These are phyloP conservation scores for Parasitella parasitica DNA, from an alignment of 371 early-diverging fungal genomes.

Conservation along the genomic window DNA sequence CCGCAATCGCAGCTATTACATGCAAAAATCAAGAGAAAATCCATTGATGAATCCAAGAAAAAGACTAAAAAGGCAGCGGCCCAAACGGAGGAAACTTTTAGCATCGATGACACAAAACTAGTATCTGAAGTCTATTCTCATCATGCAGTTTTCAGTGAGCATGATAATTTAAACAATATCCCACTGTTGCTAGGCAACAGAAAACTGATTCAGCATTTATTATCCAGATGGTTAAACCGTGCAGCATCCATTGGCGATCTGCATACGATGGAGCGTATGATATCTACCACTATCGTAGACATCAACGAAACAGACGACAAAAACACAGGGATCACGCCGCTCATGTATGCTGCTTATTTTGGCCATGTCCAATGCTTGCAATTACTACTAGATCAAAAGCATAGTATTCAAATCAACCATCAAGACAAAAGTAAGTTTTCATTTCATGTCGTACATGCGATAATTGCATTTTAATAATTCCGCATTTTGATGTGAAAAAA, in stretches of 20 bases:
- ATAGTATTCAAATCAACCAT: neutral
- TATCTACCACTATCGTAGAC: neutral
- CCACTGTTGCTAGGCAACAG: slow-evolving; percentile 4
- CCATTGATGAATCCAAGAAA: neutral
- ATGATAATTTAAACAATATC: neutral
- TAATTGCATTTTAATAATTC: slow-evolving; percentile 5
- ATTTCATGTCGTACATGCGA: neutral
- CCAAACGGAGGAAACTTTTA: neutral
- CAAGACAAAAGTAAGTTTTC: slow-evolving; percentile 27
- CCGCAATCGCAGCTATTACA: neutral
- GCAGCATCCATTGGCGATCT: slow-evolving; percentile 29
- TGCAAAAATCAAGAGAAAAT: neutral
- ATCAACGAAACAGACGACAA: slow-evolving; percentile 7
- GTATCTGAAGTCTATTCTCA: slow-evolving; percentile 7
- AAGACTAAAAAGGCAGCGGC: neutral
- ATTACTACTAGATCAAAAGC: slow-evolving; percentile 11
- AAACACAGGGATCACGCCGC: slow-evolving; percentile 4
- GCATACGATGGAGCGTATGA: slow-evolving; percentile 11
- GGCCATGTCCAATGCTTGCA: slow-evolving; percentile 15
- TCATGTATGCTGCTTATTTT: slow-evolving; percentile 30
- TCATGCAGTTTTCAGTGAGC: neutral
- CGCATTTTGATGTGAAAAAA: neutral
- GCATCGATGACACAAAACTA: neutral
- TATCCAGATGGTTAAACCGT: slow-evolving; percentile 12
- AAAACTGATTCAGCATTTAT: slow-evolving; percentile 1